Base-by-base conservation (phyloP, 345 rosid species). In the Punica granatum region DNA sequence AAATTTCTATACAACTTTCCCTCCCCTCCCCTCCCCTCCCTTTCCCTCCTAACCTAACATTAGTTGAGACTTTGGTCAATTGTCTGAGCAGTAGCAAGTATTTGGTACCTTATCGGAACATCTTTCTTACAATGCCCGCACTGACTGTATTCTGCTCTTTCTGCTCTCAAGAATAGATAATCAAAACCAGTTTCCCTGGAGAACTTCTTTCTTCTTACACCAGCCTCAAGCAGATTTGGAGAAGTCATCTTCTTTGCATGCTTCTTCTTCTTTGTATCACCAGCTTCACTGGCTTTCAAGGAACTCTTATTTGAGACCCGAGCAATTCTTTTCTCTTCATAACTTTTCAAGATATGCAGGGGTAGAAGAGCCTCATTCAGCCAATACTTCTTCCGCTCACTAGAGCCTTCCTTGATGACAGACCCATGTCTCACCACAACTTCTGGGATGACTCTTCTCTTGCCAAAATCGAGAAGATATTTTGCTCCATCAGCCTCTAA, bases 401-500 rank as follows among this genome's bases (percentile, higher is more conserved):
- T 94, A 39, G 92, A 85, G 71, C 96, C 85, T 79, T 94, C 96
- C 77, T 94, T 88, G 66, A 88, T 78, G 69, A 77, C 61, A 65
- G 75, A 74, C 37, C 99, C 99, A 69, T 86, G 72, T 82, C 76
- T 86, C 78, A 49, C 37, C 44, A 91, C 97, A 65, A 88, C 73
- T 21, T 88, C 87, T 32, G 97, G 99, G 69, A 94, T 73, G 77
- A 73, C 77, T 86, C 85, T 94, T 80, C 99, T 88, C 81, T 91
- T 91, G 64, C 99, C 99, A 78, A 94, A 91, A 82, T 94, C 99
- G 76, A 94, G 90, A 79, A 94, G 97, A 83, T 91, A 94, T 76
- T 85, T 94, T 53, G 75, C 77, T 43, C 64, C 81, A 63, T 79
- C 79, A 61, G 81, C 87, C 69, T 87, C 97, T 23, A 74, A 15